Percentiles rank a stretch among this genome's conserved stretches.
These are phyloP conservation scores for Biscogniauxia marginata DNA, from an alignment of 2,329 filamentous ascomycete genomes.

Conservation along the genomic window DNA sequence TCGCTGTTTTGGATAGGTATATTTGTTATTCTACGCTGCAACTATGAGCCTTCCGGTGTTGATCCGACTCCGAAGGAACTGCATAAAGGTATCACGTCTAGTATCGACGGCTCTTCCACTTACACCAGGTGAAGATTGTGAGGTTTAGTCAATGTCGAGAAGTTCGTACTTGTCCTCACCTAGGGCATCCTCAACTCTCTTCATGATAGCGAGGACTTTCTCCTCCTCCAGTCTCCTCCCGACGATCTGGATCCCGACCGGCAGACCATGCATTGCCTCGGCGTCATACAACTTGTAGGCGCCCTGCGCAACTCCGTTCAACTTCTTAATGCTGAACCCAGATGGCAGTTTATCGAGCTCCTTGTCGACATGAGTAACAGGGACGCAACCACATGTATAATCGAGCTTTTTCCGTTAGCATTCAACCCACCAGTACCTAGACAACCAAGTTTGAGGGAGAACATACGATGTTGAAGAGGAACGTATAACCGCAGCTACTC, in stretches of 20 bases:
- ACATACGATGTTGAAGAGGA: slow-evolving; percentile 82
- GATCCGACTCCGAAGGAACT: background rate
- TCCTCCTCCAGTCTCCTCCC: slow-evolving; percentile 81
- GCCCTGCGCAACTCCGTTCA: slow-evolving; percentile 78
- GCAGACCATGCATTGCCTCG: slow-evolving; percentile 78
- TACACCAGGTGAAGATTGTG: background rate
- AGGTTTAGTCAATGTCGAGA: slow-evolving; percentile 45
- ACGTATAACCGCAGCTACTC: slow-evolving; percentile 87
- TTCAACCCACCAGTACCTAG: background rate
- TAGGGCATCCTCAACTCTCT: slow-evolving; percentile 72
- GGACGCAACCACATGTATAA: slow-evolving; percentile 79
- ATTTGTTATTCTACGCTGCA: background rate
- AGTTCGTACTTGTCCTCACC: slow-evolving; percentile 54
- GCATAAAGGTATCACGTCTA: background rate
- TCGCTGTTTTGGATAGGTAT: no score
- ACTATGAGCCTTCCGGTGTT: background rate
- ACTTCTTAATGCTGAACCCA: slow-evolving; percentile 57
- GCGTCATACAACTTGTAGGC: slow-evolving; percentile 87
- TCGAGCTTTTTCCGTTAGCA: slow-evolving; percentile 59
- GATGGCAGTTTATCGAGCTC: slow-evolving; percentile 63
- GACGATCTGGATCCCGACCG: slow-evolving; percentile 82
- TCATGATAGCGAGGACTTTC: slow-evolving; percentile 81
- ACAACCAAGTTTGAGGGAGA: background rate
- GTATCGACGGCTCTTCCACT: background rate
- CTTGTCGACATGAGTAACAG: slow-evolving; percentile 80